Conservation (phyloP, 768 basidiomycete genomes). For the Podaxis mareebaensis region DNA sequence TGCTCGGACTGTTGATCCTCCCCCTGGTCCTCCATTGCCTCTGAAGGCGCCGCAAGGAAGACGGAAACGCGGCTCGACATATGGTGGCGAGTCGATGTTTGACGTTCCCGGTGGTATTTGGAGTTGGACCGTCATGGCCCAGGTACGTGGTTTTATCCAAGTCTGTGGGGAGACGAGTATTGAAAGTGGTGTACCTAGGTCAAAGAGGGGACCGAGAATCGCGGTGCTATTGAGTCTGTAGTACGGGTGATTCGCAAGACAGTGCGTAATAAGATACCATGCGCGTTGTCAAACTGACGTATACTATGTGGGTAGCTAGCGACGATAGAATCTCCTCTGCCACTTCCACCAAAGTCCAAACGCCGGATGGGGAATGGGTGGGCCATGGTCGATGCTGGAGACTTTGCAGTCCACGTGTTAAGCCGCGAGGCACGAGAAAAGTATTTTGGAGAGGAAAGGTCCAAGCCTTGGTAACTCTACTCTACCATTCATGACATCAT, state of each 20-base stretch:
- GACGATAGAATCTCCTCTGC: conserved; percentile 54
- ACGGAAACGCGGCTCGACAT: conserved; percentile 66
- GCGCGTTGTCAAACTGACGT: neutral
- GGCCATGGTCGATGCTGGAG: conserved; percentile 83
- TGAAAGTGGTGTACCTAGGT: conserved; percentile 48
- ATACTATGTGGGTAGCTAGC: conserved; percentile 47
- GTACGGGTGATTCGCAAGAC: conserved; percentile 69
- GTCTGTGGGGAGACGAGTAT: conserved; percentile 7
- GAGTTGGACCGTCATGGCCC: conserved; percentile 75
- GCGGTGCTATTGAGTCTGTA: conserved; percentile 76
- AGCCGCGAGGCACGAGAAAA: conserved; percentile 65
- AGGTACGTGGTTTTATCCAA: conserved; percentile 41
- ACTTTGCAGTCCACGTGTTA: conserved; percentile 78
- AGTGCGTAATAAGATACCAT: conserved; percentile 40
- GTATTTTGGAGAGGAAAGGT: conserved; percentile 49
- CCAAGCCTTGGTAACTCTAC: conserved; percentile 1
- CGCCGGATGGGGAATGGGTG: conserved; percentile 67
- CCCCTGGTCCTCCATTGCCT: conserved; percentile 63
- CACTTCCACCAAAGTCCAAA: conserved; percentile 64
- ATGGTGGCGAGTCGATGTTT: conserved; percentile 59
- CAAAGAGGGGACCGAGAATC: conserved; percentile 81
- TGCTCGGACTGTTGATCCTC: conserved; percentile 46
- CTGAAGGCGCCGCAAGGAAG: conserved; percentile 56
- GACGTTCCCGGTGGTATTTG: conserved; percentile 60
- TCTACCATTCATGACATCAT: neutral